Conservation (phyloP, 2,329 filamentous ascomycete species). For the Penicillium sp. region DNA sequence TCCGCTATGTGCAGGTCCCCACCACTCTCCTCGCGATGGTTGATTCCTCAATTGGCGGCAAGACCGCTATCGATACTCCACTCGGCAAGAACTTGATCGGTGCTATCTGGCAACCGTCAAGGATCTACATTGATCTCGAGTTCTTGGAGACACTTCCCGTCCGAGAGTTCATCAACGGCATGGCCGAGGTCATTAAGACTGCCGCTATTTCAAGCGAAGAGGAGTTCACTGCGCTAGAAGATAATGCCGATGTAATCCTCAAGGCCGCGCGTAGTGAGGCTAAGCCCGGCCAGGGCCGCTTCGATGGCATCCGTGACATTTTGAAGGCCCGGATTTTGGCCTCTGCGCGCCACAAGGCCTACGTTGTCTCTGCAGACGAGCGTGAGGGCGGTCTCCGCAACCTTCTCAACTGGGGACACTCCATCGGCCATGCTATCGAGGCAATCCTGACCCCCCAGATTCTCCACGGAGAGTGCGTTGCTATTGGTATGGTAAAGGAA, state of each 20-base stretch:
- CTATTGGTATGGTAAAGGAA: constrained; percentile 98
- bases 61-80: constrained; percentile 96
- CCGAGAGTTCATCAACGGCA: constrained; percentile 95
- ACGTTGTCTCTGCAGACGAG: constrained; percentile 92
- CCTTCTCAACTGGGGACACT: constrained; percentile 95
- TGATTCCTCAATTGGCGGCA: constrained; percentile 96
- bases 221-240: constrained; percentile 82
- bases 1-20: constrained; percentile 94
- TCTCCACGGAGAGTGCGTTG: constrained; percentile 91
- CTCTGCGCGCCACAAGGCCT: constrained; percentile 89
- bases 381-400: constrained; percentile 92
- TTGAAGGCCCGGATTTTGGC: constrained; percentile 81
- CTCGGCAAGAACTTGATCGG: constrained; percentile 95
- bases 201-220: constrained; percentile 92
- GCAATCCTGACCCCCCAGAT: constrained; percentile 94
- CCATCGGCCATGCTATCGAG: constrained; percentile 95
- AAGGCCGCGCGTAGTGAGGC: constrained; percentile 66
- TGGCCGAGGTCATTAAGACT: constrained; percentile 98
- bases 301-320: constrained; percentile 69
- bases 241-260: constrained; percentile 76
- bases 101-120: constrained; percentile 92
- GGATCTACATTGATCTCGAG: constrained; percentile 90
- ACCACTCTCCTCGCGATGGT: constrained; percentile 97
- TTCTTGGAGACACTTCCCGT: constrained; percentile 90
- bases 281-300: constrained; percentile 58